A percentile compares a stretch with the other conserved stretches of the same genome.
phyloP scores from a whole-genome alignment of 1,284 basidiomycete genomes.

The Cutaneotrichosporon sp. region DNA sequence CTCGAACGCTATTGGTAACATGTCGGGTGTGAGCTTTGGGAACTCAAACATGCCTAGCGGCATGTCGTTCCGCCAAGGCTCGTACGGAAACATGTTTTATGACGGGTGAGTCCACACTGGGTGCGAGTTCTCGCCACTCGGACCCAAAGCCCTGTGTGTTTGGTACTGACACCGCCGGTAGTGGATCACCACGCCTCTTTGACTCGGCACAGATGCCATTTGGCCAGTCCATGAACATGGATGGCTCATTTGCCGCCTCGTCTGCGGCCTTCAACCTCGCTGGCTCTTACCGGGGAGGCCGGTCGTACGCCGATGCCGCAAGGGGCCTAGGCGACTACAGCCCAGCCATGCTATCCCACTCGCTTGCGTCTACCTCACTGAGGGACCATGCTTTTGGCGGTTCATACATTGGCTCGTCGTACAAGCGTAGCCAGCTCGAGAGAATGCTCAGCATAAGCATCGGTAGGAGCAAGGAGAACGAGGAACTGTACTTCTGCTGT shows the following conservation, averaged over 20 bases:
- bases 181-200: slow-evolving; percentile 34
- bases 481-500: slow-evolving; percentile 48
- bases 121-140: background rate
- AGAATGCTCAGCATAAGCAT: slow-evolving; percentile 36
- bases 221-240: slow-evolving; percentile 49
- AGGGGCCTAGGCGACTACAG: slow-evolving; percentile 25
- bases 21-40: slow-evolving; percentile 16
- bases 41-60: slow-evolving; percentile 35
- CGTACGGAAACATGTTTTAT: slow-evolving; percentile 47
- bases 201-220: slow-evolving; percentile 44
- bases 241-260: slow-evolving; percentile 41
- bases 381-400: slow-evolving; percentile 5
- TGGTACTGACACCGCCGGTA: slow-evolving; percentile 11
- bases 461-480: slow-evolving; percentile 38
- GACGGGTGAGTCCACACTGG: slow-evolving; percentile 37
- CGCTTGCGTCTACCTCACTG: slow-evolving; percentile 35
- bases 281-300: slow-evolving; percentile 31
- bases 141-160: background rate
- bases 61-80: slow-evolving; percentile 14
- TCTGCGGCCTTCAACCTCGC: slow-evolving; percentile 39
- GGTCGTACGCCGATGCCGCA: slow-evolving; percentile 48
- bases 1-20: slow-evolving; percentile 32
- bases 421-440: slow-evolving; percentile 43
- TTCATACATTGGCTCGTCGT: slow-evolving; percentile 34
- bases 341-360: slow-evolving; percentile 36